Evolutionary conservation across 2,329 filamentous ascomycete genomes (phyloP).

Genomic region (Paecilomyces niveus): DNA sequence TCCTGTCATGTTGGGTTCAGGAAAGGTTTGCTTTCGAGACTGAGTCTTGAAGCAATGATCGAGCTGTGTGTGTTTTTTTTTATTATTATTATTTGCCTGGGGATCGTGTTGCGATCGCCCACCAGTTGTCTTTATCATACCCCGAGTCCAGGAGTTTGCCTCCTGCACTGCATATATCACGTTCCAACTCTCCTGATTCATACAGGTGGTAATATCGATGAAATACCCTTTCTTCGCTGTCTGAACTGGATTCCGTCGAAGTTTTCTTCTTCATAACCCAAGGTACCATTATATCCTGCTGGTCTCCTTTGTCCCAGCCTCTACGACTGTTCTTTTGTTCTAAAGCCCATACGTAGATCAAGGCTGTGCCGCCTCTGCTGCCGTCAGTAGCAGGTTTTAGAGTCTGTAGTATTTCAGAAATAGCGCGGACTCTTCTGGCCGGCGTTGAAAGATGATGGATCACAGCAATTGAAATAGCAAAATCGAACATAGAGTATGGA

Average conservation of each 20-base stretch:
- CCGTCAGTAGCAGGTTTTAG: constrained; percentile 36
- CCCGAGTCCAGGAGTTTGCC: constrained; percentile 70
- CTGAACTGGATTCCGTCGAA: constrained; percentile 9
- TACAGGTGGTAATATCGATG: constrained; percentile 95
- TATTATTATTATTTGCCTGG: constrained; percentile 6
- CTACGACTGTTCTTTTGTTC: constrained; percentile 82
- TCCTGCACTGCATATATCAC: constrained; percentile 66
- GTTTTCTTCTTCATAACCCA: constrained; percentile 64
- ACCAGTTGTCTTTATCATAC: constrained; percentile 99
- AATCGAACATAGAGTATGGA: constrained; percentile 60
- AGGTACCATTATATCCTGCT: constrained; percentile 90
- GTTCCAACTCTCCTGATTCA: constrained; percentile 75
- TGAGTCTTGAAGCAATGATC: constrained; percentile 20
- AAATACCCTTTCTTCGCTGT: constrained; percentile 49
- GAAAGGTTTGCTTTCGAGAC: constrained; percentile 15
- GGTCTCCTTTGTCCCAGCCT: constrained; percentile 76
- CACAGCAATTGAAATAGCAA: constrained; percentile 89
- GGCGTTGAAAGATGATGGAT: constrained; percentile 85
- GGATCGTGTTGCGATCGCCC: constrained; percentile 59
- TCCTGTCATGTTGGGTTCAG: constrained; percentile 6
- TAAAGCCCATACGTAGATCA: constrained; percentile 92
- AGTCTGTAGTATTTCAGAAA: constrained; percentile 63
- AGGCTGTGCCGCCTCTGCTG: constrained; percentile 52
- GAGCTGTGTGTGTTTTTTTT: constrained; percentile 11
- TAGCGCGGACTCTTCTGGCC: constrained; percentile 63